phyloP scores from a whole-genome alignment of 768 basidiomycete genomes.

The Boletus pseudo-olivaceus region DNA sequence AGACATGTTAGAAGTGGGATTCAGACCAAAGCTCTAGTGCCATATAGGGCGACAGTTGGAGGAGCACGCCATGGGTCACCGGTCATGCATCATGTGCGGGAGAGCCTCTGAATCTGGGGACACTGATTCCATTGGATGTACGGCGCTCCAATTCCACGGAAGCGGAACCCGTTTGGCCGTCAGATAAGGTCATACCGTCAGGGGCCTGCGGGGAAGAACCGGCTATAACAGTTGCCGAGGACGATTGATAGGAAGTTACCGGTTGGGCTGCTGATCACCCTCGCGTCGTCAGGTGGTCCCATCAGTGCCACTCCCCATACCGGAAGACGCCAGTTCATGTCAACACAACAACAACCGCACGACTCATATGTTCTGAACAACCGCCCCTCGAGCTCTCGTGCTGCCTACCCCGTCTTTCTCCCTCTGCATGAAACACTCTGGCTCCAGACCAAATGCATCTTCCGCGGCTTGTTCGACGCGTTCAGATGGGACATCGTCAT shows the following conservation, averaged over 20 bases:
- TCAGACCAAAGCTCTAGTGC: not conserved
- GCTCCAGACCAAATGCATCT: conserved; percentile 59
- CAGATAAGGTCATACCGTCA: conserved; percentile 2
- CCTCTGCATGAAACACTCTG: conserved; percentile 55
- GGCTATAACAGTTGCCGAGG: not conserved
- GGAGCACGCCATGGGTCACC: not conserved
- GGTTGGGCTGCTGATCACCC: conserved; percentile 12
- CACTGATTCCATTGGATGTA: not conserved
- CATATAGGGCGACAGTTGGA: conserved; percentile 1
- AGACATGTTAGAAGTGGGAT: not conserved
- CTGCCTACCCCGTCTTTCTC: conserved; percentile 67
- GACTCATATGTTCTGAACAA: not conserved
- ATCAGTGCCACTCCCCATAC: not conserved
- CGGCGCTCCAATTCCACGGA: too few species aligned
- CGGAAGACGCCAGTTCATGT: conserved; percentile 18
- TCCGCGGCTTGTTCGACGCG: conserved; percentile 62
- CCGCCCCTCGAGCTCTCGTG: conserved; percentile 38
- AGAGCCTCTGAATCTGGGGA: not conserved
- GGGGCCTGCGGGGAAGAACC: conserved; percentile 8
- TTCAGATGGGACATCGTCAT: conserved; percentile 70
- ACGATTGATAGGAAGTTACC: conserved; percentile 8
- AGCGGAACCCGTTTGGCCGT: not conserved
- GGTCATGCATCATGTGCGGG: not conserved
- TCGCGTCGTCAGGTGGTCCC: not conserved
- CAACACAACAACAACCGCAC: conserved; percentile 7